Base-by-base conservation (phyloP, 352 stramenopile genomes). In the Aphanomyces astaci region DNA sequence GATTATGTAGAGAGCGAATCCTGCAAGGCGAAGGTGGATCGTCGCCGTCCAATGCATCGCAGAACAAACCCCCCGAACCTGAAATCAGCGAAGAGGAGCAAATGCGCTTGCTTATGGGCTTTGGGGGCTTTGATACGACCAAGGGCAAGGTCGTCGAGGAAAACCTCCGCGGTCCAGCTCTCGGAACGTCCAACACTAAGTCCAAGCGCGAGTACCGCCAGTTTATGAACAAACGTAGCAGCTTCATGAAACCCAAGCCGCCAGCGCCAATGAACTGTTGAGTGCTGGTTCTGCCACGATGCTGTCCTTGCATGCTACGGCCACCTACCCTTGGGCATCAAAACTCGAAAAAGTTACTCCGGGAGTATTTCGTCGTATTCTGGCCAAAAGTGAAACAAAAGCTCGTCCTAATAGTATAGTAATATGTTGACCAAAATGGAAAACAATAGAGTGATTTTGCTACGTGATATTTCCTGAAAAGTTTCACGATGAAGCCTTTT, bases 201-300 rank as follows among this genome's bases (percentile, higher is more conserved):
- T 96, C 86, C 63, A 96, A 96, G 71, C 79, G 94, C 43, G 94
- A 98, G 73, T 98, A 98, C 81, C 79, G 96, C 27, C 94, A 99
- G 76, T 98, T 98, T 77, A 99, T 98, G 95, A 98, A 98, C 79
- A 86, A 95, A 60, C 95, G 96, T 24, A 55, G 48, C 48, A 55
- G 27, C n/a, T 55, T 55, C 48, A 55, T 55, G 48, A 55, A 55
- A n/a, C 48, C 48, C 11, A 55, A 55, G 48, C 48, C 48, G 10
- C 48, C 48, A 55, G 1, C 48, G 27, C 48, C n/a, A 24, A 55
- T 55, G 48, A 25, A 31, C 2, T 25, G 48, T 22, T 55, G n/a
- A 55, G 36, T 43, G 7, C 15, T 43, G 36, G n/a, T n/a, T n/a
- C n/a, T n/a, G n/a, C n/a, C n/a, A n/a, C n/a, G n/a, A n/a, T n/a